Percentiles rank a stretch among this genome's conserved stretches.
Conservation (phyloP, 805 yeast genomes). For the Cyberlindnera veronae region DNA sequence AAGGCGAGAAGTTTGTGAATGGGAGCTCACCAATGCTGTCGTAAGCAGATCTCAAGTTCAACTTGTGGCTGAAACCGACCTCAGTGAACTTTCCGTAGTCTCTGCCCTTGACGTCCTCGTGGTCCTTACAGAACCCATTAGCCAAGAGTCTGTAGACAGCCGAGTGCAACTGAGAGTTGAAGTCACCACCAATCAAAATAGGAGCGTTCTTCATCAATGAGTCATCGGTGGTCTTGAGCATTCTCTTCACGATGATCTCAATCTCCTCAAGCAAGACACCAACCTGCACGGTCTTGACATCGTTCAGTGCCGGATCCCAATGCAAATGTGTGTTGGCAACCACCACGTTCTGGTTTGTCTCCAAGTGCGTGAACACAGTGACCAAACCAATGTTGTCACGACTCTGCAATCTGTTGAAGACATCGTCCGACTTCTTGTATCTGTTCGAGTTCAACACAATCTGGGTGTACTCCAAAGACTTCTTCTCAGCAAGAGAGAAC, state of each 20-base stretch:
- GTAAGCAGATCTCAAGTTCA: conserved; percentile 83
- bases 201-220: conserved; percentile 58
- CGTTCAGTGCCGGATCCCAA: conserved; percentile 97
- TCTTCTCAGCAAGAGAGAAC: conserved; percentile 68
- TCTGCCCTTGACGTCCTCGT: conserved; percentile 77
- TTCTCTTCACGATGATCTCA: conserved; percentile 52
- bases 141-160: conserved; percentile 92
- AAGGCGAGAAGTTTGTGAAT: conserved; percentile 91
- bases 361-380: conserved; percentile 66
- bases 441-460: conserved; percentile 78
- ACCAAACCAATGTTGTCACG: conserved; percentile 90
- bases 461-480: conserved; percentile 76
- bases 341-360: conserved; percentile 67
- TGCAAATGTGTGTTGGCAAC: conserved; percentile 92
- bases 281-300: conserved; percentile 93
- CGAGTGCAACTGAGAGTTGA: conserved; percentile 80
- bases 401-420: conserved; percentile 92
- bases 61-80: conserved; percentile 79
- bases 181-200: conserved; percentile 90
- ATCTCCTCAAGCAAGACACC: conserved; percentile 89
- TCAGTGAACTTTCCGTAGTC: conserved; percentile 90
- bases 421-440: conserved; percentile 89
- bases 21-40: conserved; percentile 84
- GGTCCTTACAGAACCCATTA: conserved; percentile 74
- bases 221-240: conserved; percentile 34